A percentile compares a stretch with the other conserved stretches of the same genome.
Conservation (phyloP, 139 green algal species). For the Desmodesmus armatus region DNA sequence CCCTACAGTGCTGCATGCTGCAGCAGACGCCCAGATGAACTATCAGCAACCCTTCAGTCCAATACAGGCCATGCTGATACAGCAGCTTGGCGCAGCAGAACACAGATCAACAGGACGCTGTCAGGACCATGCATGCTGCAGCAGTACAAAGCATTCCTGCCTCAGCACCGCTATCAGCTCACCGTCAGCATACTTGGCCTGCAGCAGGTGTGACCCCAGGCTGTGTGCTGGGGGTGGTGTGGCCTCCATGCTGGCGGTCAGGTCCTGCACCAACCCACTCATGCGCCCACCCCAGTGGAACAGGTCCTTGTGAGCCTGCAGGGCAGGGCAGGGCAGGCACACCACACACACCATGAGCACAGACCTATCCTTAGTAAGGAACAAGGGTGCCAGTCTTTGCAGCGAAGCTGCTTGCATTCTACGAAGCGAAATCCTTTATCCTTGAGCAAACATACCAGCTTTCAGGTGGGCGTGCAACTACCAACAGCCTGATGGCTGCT, state of each 20-base stretch:
- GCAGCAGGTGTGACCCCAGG: slow-evolving; percentile 43
- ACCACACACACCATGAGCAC: too few species aligned
- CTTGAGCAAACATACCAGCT: too few species aligned
- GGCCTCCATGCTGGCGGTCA: slow-evolving; percentile 33
- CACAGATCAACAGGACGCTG: background rate
- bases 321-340: too few species aligned
- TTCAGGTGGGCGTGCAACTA: background rate
- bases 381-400: background rate
- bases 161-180: background rate
- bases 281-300: slow-evolving; percentile 26
- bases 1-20: too few species aligned
- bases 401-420: background rate
- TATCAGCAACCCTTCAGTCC: too few species aligned
- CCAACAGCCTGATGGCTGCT: background rate
- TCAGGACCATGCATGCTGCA: background rate
- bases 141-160: background rate
- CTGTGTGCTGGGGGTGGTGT: slow-evolving; percentile 28
- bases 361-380: background rate
- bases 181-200: background rate
- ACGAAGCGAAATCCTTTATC: too few species aligned
- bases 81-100: too few species aligned
- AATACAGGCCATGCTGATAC: too few species aligned
- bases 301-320: slow-evolving; percentile 35
- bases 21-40: too few species aligned
- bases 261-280: slow-evolving; percentile 17